phyloP scores from a whole-genome alignment of 768 basidiomycete genomes.

The Mycena polygramma region DNA sequence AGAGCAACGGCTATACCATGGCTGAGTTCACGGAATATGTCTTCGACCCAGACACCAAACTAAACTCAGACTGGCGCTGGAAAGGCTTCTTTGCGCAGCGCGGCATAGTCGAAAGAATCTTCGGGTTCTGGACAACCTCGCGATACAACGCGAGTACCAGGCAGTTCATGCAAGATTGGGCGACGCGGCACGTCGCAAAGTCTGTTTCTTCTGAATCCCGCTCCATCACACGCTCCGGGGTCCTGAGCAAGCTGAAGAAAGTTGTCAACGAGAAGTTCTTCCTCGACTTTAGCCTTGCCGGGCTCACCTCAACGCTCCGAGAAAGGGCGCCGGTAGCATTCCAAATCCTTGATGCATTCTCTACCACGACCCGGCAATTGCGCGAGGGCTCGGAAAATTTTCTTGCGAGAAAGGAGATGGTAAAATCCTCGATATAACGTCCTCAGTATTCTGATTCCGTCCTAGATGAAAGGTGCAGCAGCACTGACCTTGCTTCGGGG shows the following conservation, averaged over 20 bases:
- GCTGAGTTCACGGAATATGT: not conserved
- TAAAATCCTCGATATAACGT: not conserved
- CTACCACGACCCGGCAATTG: not conserved
- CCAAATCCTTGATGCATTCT: not conserved
- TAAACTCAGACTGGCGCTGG: not conserved
- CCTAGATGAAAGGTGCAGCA: not conserved
- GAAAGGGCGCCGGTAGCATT: not conserved
- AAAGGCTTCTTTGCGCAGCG: not conserved
- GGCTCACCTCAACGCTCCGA: not conserved
- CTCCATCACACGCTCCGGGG: not conserved
- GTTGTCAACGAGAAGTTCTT: not conserved
- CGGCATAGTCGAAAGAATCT: not conserved
- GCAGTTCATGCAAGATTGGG: not conserved
- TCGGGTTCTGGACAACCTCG: not conserved
- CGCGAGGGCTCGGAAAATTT: not conserved
- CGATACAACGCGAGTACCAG: not conserved
- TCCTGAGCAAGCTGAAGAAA: not conserved
- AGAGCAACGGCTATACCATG: not conserved
- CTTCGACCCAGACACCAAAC: too few species aligned
- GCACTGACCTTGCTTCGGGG: slow-evolving; percentile 16
- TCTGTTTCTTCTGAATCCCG: not conserved
- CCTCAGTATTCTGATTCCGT: not conserved
- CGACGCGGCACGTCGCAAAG: not conserved
- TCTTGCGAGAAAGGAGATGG: not conserved
- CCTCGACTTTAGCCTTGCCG: not conserved